Conservation (phyloP, 495 filamentous ascomycete genomes). For the Neurospora sp. region DNA sequence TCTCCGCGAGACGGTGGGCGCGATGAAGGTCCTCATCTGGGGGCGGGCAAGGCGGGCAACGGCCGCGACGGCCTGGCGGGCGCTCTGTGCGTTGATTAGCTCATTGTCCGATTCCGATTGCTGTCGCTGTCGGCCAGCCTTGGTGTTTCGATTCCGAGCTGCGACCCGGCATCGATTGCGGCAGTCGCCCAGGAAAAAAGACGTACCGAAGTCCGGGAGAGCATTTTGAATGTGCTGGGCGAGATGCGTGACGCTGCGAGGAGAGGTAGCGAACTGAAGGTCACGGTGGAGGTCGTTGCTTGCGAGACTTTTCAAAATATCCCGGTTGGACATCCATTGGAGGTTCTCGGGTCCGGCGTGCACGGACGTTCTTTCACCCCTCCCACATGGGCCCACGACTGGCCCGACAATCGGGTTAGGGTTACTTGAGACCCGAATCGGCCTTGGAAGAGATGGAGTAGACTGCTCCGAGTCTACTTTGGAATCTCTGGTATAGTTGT, state of each 20-base stretch:
- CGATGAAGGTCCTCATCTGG: conserved; percentile 73
- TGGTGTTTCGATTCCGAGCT: background rate
- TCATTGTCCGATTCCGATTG: background rate
- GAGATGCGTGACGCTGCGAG: conserved; percentile 12
- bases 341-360: conserved; percentile 7
- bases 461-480: too few relatives aligned
- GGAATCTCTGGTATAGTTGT: too few relatives aligned
- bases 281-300: conserved; percentile 24
- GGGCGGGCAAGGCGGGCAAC: conserved; percentile 62
- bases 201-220: conserved; percentile 59
- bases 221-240: conserved; percentile 40
- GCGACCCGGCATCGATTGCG: background rate
- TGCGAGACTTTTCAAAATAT: conserved; percentile 29
- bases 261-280: conserved; percentile 1
- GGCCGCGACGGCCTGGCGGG: conserved; percentile 61
- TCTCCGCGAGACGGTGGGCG: conserved; percentile 61
- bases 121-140: background rate
- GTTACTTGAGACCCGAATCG: too few relatives aligned
- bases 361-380: background rate
- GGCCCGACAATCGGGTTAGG: background rate
- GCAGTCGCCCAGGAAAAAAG: background rate
- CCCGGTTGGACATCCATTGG: conserved; percentile 13
- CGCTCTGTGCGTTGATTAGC: conserved; percentile 35
- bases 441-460: too few relatives aligned
- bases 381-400: background rate